Conservation (phyloP, 1,284 basidiomycete genomes). For the Grifola frondosa region DNA sequence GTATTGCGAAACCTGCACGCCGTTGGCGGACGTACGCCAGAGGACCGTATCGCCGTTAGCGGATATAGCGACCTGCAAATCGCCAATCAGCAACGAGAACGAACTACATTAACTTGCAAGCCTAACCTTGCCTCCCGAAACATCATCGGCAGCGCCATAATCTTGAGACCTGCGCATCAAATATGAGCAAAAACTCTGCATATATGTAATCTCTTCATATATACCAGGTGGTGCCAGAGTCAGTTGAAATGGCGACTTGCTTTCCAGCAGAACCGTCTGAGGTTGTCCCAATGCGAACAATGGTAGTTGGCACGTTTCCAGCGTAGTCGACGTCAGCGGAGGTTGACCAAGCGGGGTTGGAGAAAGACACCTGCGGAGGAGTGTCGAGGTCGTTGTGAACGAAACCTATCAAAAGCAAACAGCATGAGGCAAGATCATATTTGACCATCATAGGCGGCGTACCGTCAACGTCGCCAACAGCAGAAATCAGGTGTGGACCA, state of each 20-base stretch:
- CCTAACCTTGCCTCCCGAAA: constrained; percentile 46
- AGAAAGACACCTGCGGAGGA: constrained; percentile 42
- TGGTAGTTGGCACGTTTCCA: constrained; percentile 50
- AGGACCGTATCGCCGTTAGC: constrained; percentile 58
- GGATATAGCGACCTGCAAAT: constrained; percentile 48
- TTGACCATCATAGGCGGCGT: constrained; percentile 4
- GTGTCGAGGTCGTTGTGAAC: constrained; percentile 49
- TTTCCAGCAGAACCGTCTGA: constrained; percentile 41
- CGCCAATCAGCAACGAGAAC: neutral
- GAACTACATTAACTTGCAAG: neutral
- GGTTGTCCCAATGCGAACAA: constrained; percentile 48
- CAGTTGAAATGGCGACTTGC: constrained; percentile 55
- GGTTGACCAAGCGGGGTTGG: constrained; percentile 52
- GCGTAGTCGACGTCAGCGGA: constrained; percentile 58
- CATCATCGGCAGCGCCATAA: constrained; percentile 51
- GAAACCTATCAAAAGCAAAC: constrained; percentile 23
- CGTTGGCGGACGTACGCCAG: constrained; percentile 50
- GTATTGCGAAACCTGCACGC: constrained; percentile 52
- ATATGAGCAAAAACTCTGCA: neutral
- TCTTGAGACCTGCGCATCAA: constrained; percentile 38
- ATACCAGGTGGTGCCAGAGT: constrained; percentile 54
- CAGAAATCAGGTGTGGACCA: constrained; percentile 53
- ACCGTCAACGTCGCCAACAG: constrained; percentile 58
- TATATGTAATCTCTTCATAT: neutral
- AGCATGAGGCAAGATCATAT: neutral